Percentiles rank a stretch among this genome's conserved stretches.
phyloP scores from a whole-genome alignment of 1,284 basidiomycete genomes.

The Violaceomyces palustris region DNA sequence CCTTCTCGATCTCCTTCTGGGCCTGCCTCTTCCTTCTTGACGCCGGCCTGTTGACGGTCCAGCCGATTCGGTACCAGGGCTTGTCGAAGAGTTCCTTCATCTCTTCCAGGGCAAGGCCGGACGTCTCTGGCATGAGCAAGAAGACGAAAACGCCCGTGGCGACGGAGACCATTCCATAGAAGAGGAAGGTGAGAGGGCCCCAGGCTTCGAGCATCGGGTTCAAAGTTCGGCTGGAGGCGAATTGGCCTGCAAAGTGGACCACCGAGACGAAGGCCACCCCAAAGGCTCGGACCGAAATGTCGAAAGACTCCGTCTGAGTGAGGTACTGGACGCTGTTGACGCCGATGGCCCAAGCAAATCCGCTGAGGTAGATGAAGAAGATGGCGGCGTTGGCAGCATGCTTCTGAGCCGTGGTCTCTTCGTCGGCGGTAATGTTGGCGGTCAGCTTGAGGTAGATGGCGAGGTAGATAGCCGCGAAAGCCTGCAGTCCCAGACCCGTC shows the following conservation, averaged over 20 bases:
- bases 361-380: conserved; percentile 32
- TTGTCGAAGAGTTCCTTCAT: conserved; percentile 32
- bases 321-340: conserved; percentile 40
- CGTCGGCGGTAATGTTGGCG: conserved; percentile 13
- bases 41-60: conserved; percentile 15
- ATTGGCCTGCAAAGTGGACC: conserved; percentile 35
- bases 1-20: conserved; percentile 3
- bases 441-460: conserved; percentile 29
- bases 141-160: conserved; percentile 25
- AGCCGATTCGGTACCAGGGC: conserved; percentile 31
- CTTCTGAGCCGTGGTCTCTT: conserved; percentile 23
- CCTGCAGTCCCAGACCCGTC: conserved; percentile 22
- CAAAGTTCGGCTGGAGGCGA: conserved; percentile 25
- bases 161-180: conserved; percentile 23
- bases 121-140: conserved; percentile 33
- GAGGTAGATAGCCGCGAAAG: conserved; percentile 23
- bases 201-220: conserved; percentile 26
- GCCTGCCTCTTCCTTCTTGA: conserved; percentile 4
- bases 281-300: conserved; percentile 24
- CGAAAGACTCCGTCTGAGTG: conserved; percentile 26
- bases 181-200: conserved; percentile 30
- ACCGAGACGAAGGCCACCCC: conserved; percentile 24
- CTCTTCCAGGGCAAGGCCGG: conserved; percentile 28
- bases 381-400: conserved; percentile 24
- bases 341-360: conserved; percentile 33